Base-by-base conservation (phyloP, 345 rosid species). In the Melaleuca alternifolia region DNA sequence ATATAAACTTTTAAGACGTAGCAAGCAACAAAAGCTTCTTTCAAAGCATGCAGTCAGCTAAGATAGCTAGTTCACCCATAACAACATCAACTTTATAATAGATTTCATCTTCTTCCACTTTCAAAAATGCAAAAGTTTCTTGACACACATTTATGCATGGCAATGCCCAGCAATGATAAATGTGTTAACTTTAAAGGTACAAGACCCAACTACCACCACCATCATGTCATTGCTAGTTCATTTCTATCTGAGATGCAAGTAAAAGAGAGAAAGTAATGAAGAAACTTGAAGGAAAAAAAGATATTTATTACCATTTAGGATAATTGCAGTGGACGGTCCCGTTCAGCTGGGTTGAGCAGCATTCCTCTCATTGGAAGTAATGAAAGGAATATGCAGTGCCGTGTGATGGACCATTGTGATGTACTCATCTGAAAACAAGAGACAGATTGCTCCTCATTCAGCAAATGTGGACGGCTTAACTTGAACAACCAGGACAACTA, bases 321-420 rank as follows among this genome's bases (percentile, higher is more conserved):
- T 95, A 96, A 91, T 96, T 97, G 84, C 98, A 97, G 86, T 95
- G 98, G 87, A 96, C 96, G 23, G 98, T 97, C 90, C 99, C 99
- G 50, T 92, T 96, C 41, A 97, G 96, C 88, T 97, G 99, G n/a
- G 98, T 87, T 93, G 94, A 89, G 96, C 96, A 10, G 95, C 95
- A 86, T 96, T 94, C 98, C 98, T 95, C 85, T 97, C 96, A 24
- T 90, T 89, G 0, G 92, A 88, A 84, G 92, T 84, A 89, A 94
- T 97, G 91, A 97, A 95, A 82, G 98, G 96, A 87, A 97, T 96
- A 84, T 94, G 98, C 52, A 98, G 98, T 83, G 99, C 98, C 3
- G 98, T 95, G 89, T 94, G 99, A 92, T 96, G 98, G 86, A 96
- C 98, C 98, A 96, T 97, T 51, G 99, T 95, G 92, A 95, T 65